Conservation (phyloP, 1,139 yeast genomes). For the Blastobotrys petasosporus region DNA sequence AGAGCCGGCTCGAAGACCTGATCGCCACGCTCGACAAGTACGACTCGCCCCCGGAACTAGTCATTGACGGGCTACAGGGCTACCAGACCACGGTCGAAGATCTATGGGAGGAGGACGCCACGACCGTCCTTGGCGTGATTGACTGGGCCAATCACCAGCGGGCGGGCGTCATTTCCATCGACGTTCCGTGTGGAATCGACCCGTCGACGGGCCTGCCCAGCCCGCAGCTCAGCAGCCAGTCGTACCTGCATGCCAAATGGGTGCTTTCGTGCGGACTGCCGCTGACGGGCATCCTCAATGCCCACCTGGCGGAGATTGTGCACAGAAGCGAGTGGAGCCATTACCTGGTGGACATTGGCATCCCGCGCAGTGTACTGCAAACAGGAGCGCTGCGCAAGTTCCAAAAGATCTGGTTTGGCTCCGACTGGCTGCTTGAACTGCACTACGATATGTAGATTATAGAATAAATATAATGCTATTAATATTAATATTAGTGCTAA, state of each 20-base stretch:
- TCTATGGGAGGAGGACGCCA: constrained; percentile 45
- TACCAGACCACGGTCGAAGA: constrained; percentile 62
- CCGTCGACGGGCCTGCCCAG: constrained; percentile 65
- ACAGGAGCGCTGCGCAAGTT: constrained; percentile 42
- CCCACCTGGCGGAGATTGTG: constrained; percentile 44
- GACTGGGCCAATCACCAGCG: constrained; percentile 57
- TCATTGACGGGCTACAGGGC: constrained; percentile 79
- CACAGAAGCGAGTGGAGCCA: constrained; percentile 45
- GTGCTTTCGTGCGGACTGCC: constrained; percentile 74
- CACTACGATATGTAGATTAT: constrained; percentile 15
- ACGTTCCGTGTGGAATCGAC: constrained; percentile 79
- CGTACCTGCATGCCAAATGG: constrained; percentile 40
- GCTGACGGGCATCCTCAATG: constrained; percentile 56
- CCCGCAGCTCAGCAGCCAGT: constrained; percentile 2
- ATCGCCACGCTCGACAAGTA: constrained; percentile 39
- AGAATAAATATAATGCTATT: too few relatives aligned
- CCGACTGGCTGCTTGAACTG: constrained; percentile 31
- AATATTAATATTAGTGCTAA: too few relatives aligned
- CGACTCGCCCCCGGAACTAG: constrained; percentile 71
- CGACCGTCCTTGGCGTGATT: constrained; percentile 44
- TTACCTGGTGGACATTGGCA: constrained; percentile 67
- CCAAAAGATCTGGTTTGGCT: constrained; percentile 41
- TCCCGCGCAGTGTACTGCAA: constrained; percentile 43
- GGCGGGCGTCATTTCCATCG: constrained; percentile 59
- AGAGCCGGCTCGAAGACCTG: constrained; percentile 36